Percentiles rank a stretch among this genome's conserved stretches.
These are phyloP conservation scores for Dispira parvispora DNA, from an alignment of 192 early-diverging fungal genomes.

Conservation along the genomic window DNA sequence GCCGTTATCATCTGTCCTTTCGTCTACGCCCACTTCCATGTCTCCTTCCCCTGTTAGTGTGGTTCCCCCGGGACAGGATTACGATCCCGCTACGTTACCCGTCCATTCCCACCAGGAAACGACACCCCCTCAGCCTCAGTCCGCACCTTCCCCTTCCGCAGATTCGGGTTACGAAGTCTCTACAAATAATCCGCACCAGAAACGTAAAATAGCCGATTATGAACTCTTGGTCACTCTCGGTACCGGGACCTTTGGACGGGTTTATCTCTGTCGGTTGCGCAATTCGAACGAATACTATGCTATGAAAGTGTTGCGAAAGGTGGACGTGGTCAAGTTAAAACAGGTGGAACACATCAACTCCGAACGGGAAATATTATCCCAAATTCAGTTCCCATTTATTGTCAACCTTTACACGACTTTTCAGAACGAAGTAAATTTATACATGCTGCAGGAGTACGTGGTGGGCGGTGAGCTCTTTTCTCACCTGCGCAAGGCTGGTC, in stretches of 20 bases:
- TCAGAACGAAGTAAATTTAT: slow-evolving; percentile 84
- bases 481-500: slow-evolving; percentile 76
- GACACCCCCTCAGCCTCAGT: neutral
- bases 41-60: neutral
- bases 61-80: neutral
- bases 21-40: neutral
- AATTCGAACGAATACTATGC: slow-evolving; percentile 54
- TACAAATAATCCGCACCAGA: neutral
- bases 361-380: slow-evolving; percentile 60
- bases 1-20: neutral
- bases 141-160: neutral
- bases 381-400: slow-evolving; percentile 64
- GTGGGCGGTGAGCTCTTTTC: slow-evolving; percentile 94
- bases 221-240: slow-evolving; percentile 34
- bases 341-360: slow-evolving; percentile 78
- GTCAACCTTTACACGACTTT: slow-evolving; percentile 84
- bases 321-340: slow-evolving; percentile 64
- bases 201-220: neutral
- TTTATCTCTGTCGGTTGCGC: slow-evolving; percentile 70
- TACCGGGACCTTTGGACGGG: slow-evolving; percentile 93
- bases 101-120: neutral
- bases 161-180: neutral
- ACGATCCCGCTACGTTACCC: neutral
- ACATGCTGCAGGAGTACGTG: slow-evolving; percentile 94
- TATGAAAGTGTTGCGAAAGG: slow-evolving; percentile 75